phyloP scores from a whole-genome alignment of 257 asterid genomes.

The Nicotiana otophora region DNA sequence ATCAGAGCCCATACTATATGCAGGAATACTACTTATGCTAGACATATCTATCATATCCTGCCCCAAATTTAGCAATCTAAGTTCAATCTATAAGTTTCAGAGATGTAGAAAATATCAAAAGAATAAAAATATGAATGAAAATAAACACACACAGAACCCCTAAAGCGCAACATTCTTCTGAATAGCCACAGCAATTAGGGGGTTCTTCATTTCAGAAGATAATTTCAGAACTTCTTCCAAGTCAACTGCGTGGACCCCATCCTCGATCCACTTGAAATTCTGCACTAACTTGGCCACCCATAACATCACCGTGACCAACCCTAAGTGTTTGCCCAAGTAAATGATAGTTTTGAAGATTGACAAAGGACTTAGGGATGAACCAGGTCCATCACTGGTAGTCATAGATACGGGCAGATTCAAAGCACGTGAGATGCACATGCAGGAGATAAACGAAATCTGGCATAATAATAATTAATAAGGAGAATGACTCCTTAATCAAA shows the following conservation, averaged over 20 bases:
- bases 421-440: too few species aligned
- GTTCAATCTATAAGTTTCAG: neutral
- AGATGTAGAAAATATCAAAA: neutral
- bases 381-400: too few species aligned
- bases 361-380: too few species aligned
- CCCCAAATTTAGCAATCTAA: neutral
- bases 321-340: neutral
- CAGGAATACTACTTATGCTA: neutral
- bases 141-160: neutral
- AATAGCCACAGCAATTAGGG: slow-evolving; percentile 31
- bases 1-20: neutral
- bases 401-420: too few species aligned
- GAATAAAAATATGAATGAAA: neutral
- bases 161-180: slow-evolving; percentile 15
- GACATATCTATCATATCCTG: neutral
- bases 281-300: slow-evolving; percentile 54
- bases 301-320: slow-evolving; percentile 34
- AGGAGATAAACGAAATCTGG: too few species aligned
- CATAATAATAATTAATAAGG: too few species aligned
- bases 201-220: slow-evolving; percentile 54
- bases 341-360: too few species aligned
- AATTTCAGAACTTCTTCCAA: slow-evolving; percentile 45
- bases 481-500: too few species aligned
- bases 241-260: slow-evolving; percentile 21
- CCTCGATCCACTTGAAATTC: slow-evolving; percentile 24